A percentile compares a stretch with the other conserved stretches of the same genome.
These are phyloP conservation scores for Phytophthora pluvialis DNA, from an alignment of 352 stramenopile species.

Conservation along the genomic window DNA sequence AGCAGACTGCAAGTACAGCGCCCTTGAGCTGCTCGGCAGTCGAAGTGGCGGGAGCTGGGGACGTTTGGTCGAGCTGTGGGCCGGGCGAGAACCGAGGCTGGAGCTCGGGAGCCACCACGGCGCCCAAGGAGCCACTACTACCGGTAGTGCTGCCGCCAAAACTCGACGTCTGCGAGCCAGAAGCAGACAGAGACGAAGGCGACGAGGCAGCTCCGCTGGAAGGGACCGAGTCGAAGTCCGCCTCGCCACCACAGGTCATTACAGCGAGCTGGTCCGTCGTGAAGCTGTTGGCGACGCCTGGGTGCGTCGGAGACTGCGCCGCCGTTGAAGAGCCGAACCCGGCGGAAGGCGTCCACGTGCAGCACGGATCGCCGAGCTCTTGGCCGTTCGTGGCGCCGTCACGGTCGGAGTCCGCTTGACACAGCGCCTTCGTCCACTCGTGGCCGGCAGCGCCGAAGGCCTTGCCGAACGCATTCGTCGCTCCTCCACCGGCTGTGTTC, in stretches of 20 bases:
- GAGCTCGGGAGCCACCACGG: constrained; percentile 13
- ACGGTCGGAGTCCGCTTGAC: constrained; percentile 68
- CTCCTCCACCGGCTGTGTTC: constrained; percentile 52
- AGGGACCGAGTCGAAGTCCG: constrained; percentile 13
- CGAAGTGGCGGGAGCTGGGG: constrained; percentile 16
- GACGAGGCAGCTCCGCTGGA: constrained; percentile 20
- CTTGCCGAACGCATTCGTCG: constrained; percentile 65
- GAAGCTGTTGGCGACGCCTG: constrained; percentile 51
- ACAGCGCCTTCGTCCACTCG: constrained; percentile 65
- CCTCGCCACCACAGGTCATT: constrained; percentile 46
- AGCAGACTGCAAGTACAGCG: constrained; percentile 9
- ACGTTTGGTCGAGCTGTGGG: constrained; percentile 23
- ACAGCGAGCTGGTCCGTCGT: constrained; percentile 35
- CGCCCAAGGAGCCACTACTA: constrained; percentile 22
- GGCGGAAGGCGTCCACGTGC: constrained; percentile 51
- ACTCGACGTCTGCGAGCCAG: constrained; percentile 12
- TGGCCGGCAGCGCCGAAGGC: constrained; percentile 49
- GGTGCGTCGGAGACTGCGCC: constrained; percentile 32
- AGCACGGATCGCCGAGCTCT: constrained; percentile 90
- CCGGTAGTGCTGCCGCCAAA: constrained; percentile 16
- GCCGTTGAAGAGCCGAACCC: constrained; percentile 16
- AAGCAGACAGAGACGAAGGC: constrained; percentile 8
- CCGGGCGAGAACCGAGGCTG: constrained; percentile 19
- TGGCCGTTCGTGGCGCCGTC: constrained; percentile 90
- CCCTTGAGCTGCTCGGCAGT: constrained; percentile 5